These are phyloP conservation scores for Atkinsonella hypoxylon DNA, from an alignment of 2,329 filamentous ascomycete species.

Conservation along the genomic window DNA sequence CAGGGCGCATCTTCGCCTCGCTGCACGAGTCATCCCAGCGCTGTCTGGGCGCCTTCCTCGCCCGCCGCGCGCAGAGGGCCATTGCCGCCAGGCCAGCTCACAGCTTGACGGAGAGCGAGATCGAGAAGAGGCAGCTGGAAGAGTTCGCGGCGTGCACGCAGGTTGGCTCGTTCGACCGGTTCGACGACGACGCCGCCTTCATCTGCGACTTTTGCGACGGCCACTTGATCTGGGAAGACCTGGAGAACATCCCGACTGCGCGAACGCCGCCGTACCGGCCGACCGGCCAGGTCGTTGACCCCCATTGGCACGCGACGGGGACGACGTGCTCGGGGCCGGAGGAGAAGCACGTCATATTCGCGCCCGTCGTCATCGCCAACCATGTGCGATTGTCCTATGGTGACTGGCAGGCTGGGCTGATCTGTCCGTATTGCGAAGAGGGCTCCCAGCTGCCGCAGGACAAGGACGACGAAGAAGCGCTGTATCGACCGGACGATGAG, in stretches of 20 bases:
- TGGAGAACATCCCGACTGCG: constrained; percentile 38
- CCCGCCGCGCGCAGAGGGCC: constrained; percentile 35
- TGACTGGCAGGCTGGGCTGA: constrained; percentile 38
- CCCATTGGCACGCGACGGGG: constrained; percentile 42
- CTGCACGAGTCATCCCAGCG: constrained; percentile 34
- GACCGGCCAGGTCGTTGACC: constrained; percentile 12
- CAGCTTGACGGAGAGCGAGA: constrained; percentile 20
- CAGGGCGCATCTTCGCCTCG: constrained; percentile 41
- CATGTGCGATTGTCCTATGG: constrained; percentile 38
- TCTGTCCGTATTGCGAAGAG: constrained; percentile 47
- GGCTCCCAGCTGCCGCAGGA: constrained; percentile 31
- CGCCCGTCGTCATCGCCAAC: constrained; percentile 45
- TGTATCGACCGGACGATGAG: constrained; percentile 35
- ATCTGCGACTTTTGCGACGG: constrained; percentile 52
- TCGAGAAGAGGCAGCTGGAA: constrained; percentile 29
- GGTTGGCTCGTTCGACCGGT: constrained; percentile 43
- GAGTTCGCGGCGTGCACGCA: constrained; percentile 39
- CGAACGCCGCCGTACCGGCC: constrained; percentile 21
- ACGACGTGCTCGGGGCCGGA: constrained; percentile 26
- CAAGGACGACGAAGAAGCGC: constrained; percentile 38
- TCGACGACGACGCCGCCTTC: constrained; percentile 43
- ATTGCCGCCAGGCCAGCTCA: constrained; percentile 3
- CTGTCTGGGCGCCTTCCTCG: constrained; percentile 45
- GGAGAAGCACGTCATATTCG: constrained; percentile 41
- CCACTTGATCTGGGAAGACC: constrained; percentile 45